These are phyloP conservation scores for Dipodascus albidus DNA, from an alignment of 805 yeast species.

Conservation along the genomic window DNA sequence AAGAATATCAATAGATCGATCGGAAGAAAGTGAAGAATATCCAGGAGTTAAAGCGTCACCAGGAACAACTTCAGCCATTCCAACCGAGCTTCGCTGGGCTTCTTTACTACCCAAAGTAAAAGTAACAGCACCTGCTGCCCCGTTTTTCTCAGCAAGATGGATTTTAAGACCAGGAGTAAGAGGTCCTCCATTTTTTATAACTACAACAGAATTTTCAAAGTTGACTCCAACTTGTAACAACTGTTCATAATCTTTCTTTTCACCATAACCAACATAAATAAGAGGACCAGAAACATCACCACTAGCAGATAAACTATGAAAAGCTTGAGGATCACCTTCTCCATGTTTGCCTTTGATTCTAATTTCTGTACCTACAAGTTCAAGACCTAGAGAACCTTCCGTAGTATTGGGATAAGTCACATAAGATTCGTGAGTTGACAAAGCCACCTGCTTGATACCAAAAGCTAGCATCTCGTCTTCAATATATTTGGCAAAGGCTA, in stretches of 20 bases:
- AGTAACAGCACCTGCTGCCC: slow-evolving; percentile 59
- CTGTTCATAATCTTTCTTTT: slow-evolving; percentile 37
- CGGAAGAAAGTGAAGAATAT: slow-evolving; percentile 38
- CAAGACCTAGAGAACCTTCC: slow-evolving; percentile 24
- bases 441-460: slow-evolving; percentile 41
- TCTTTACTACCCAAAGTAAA: slow-evolving; percentile 38
- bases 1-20: slow-evolving; percentile 32
- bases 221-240: slow-evolving; percentile 31
- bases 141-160: slow-evolving; percentile 40
- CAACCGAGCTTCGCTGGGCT: slow-evolving; percentile 35
- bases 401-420: slow-evolving; percentile 52
- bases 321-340: slow-evolving; percentile 26
- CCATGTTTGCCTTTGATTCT: slow-evolving; percentile 17
- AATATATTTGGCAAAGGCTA: slow-evolving; percentile 57
- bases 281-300: slow-evolving; percentile 45
- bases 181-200: slow-evolving; percentile 48
- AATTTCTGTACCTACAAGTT: slow-evolving; percentile 27
- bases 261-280: slow-evolving; percentile 61
- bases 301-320: slow-evolving; percentile 55
- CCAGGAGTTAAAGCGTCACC: slow-evolving; percentile 83
- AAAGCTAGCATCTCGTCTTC: slow-evolving; percentile 45
- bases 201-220: slow-evolving; percentile 39
- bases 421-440: slow-evolving; percentile 40
- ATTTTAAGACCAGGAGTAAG: slow-evolving; percentile 42
- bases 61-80: slow-evolving; percentile 33